Conservation (phyloP, 305 asterid species). For the Solanum chacoense region DNA sequence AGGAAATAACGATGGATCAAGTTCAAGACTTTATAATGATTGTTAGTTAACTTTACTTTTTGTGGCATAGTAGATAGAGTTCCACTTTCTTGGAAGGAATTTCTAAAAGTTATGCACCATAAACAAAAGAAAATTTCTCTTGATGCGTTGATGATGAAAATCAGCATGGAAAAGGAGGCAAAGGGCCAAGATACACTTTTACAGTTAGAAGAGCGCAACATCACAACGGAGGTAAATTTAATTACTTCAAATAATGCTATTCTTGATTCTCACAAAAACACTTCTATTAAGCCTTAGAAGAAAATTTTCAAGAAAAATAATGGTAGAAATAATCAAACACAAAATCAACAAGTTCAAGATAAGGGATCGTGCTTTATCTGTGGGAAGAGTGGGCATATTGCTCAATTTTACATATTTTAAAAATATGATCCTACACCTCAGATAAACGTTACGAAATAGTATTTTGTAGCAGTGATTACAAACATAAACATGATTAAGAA, state of each 20-base stretch:
- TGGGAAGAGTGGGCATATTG: neutral
- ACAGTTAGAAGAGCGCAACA: neutral
- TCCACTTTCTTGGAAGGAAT: neutral
- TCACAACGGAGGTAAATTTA: neutral
- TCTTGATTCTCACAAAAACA: neutral
- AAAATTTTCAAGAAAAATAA: neutral
- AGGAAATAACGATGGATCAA: too few species aligned
- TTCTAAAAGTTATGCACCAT: too few species aligned
- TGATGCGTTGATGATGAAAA: neutral
- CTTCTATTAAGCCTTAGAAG: neutral
- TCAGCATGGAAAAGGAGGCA: neutral
- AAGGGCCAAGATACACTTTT: neutral
- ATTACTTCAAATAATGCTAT: too few species aligned
- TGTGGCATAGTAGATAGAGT: neutral
- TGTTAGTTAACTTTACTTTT: neutral
- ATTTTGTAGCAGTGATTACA: neutral
- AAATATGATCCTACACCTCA: neutral
- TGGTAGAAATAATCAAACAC: neutral
- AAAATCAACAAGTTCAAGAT: neutral
- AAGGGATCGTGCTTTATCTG: neutral
- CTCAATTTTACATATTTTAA: neutral
- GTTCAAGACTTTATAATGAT: neutral
- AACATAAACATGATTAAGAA: neutral
- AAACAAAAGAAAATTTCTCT: too few species aligned
- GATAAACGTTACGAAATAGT: neutral